Base-by-base conservation (phyloP, 2,329 filamentous ascomycete species). In the Sporothrix sp. region DNA sequence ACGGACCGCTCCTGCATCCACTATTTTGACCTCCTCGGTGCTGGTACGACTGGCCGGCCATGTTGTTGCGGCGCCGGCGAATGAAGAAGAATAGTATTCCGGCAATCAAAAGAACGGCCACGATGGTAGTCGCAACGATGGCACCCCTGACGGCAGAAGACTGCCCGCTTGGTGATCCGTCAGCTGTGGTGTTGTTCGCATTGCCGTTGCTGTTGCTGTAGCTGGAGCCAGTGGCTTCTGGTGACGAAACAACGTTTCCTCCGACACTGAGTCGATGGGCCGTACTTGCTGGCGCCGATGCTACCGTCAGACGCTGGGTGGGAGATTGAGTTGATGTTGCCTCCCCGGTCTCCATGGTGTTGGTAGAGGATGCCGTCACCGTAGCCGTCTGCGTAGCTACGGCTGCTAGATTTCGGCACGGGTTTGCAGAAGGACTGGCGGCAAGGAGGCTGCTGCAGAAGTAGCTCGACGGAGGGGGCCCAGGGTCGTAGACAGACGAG, bases 61-160 rank as follows among this genome's bases (percentile, higher is more conserved):
- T 28, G 23, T 25, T 11, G 21, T 37, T 33, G 37, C 53, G 56
- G 48, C 16, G 57, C 54, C 36, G 59, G 14, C 65, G 65, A 10
- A 71, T 52, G 2, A 71, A 57, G 42, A 68, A 68, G 3, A 71
- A 55, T 2, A 67, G 50, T 14, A 72, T 55, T 9, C 63, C 62
- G 9, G 66, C 48, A 3, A 75, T 50, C 3, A 66, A 59, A 13
- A 71, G 52, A 10, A 71, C 54, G 4, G 59, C 67, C n/a, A 72
- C 57, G 3, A 68, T 57, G 2, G 67, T 65, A 45, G 68, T 69
- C 10, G 75, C 56, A 4, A 63, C 68, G 44, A 78, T 69, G 28
- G 73, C 71, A 3, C 68, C 66, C 51, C 70, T 75, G 40, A 67
- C 64, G 2, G 68, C 68, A 1, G 54, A 50, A 13, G 66, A 62